A percentile compares a stretch with the other conserved stretches of the same genome.
Evolutionary conservation across 2,329 filamentous ascomycete species (phyloP).

Genomic region (Cercospora sp.): DNA sequence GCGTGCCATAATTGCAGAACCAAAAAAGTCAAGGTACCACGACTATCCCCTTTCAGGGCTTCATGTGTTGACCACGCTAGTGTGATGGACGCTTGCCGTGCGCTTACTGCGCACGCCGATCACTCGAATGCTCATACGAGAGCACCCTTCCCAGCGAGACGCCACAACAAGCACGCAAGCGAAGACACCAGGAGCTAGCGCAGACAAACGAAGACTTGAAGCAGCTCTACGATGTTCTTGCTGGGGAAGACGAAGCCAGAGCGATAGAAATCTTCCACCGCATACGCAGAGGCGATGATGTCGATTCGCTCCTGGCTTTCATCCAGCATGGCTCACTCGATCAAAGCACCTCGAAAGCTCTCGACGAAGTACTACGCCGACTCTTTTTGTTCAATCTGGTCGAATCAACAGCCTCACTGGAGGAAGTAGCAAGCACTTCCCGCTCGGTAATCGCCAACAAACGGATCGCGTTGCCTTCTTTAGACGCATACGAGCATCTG

Average conservation of each 20-base stretch:
- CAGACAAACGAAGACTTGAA: not conserved
- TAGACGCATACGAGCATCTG: not conserved
- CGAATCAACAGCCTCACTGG: slow-evolving; percentile 8
- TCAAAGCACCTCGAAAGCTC: not conserved
- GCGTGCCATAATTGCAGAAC: slow-evolving; percentile 12
- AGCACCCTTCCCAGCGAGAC: slow-evolving; percentile 8
- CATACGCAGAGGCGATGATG: slow-evolving; percentile 7
- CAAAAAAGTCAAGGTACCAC: slow-evolving; percentile 12
- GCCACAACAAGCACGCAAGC: slow-evolving; percentile 12
- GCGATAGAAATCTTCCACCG: slow-evolving; percentile 7
- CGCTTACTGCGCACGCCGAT: slow-evolving; percentile 7
- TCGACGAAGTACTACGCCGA: not conserved
- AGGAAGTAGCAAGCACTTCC: slow-evolving; percentile 6
- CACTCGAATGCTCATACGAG: slow-evolving; percentile 11
- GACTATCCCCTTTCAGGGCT: not conserved
- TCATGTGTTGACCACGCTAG: not conserved
- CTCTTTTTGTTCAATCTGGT: slow-evolving; percentile 8
- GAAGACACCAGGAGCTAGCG: slow-evolving; percentile 1
- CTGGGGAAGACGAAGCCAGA: slow-evolving; percentile 8
- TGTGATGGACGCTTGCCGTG: slow-evolving; percentile 10
- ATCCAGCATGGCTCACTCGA: not conserved
- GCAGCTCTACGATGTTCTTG: slow-evolving; percentile 8
- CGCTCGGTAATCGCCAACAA: not conserved
- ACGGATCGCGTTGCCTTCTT: not conserved
- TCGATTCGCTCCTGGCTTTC: slow-evolving; percentile 4